A percentile compares a stretch with the other conserved stretches of the same genome.
Conservation (phyloP, 495 filamentous ascomycete species). For the Penicillium malachiteum region DNA sequence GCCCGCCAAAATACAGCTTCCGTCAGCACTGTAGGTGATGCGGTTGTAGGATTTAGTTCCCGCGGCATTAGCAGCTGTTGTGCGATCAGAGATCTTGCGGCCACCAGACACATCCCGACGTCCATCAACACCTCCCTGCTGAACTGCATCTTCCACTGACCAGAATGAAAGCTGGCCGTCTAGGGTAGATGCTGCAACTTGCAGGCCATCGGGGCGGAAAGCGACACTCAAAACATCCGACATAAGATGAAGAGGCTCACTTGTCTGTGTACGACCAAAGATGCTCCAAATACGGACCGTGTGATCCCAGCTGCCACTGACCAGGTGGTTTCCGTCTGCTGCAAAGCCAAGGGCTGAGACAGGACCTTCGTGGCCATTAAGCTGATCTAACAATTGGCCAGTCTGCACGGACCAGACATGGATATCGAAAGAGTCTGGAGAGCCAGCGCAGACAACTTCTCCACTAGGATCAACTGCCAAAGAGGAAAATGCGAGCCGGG, state of each 20-base stretch:
- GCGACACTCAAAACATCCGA: slow-evolving; percentile 86
- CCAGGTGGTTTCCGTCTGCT: slow-evolving; percentile 75
- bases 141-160: slow-evolving; percentile 82
- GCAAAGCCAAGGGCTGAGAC: slow-evolving; percentile 85
- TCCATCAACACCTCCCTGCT: slow-evolving; percentile 77
- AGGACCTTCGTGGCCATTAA: slow-evolving; percentile 92
- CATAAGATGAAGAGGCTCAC: slow-evolving; percentile 86
- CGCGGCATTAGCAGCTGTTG: slow-evolving; percentile 84
- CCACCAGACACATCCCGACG: slow-evolving; percentile 92
- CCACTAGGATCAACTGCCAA: slow-evolving; percentile 95
- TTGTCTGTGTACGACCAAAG: slow-evolving; percentile 89
- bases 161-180: slow-evolving; percentile 96
- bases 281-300: slow-evolving; percentile 95
- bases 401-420: slow-evolving; percentile 99
- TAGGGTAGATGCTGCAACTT: slow-evolving; percentile 86
- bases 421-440: slow-evolving; percentile 92
- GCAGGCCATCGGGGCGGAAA: slow-evolving; percentile 85
- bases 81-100: slow-evolving; percentile 78
- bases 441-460: slow-evolving; percentile 93
- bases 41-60: slow-evolving; percentile 88
- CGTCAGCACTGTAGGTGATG: slow-evolving; percentile 87
- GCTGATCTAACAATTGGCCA: slow-evolving; percentile 85
- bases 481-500: slow-evolving; percentile 85
- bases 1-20: slow-evolving; percentile 81
- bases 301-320: slow-evolving; percentile 92